These are phyloP conservation scores for Nicotiana paniculata DNA, from an alignment of 257 asterid species.

Conservation along the genomic window DNA sequence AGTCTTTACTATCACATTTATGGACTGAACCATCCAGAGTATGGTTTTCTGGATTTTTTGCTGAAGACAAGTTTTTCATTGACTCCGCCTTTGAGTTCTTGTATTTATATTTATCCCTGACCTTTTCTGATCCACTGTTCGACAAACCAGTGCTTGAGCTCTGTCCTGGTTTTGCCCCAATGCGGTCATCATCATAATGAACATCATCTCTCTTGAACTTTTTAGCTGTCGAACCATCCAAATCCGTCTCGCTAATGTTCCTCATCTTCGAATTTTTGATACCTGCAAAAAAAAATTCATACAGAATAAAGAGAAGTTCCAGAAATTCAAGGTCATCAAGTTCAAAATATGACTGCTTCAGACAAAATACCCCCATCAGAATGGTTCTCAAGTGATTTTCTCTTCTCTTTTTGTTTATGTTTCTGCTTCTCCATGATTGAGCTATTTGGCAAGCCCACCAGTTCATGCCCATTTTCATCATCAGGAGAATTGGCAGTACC, in stretches of 20 bases:
- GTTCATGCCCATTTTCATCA: constrained; percentile 45
- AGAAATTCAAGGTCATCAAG: constrained; percentile 5
- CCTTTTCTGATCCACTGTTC: neutral
- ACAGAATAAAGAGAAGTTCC: constrained; percentile 9
- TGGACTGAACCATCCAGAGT: constrained; percentile 35
- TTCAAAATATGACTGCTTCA: constrained; percentile 13
- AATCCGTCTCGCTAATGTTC: constrained; percentile 50
- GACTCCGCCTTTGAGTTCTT: constrained; percentile 29
- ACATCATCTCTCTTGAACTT: constrained; percentile 53
- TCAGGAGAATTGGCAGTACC: constrained; percentile 35
- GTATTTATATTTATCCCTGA: neutral
- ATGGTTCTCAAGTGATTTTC: constrained; percentile 27
- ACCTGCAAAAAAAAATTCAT: constrained; percentile 32
- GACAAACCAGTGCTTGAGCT: constrained; percentile 40
- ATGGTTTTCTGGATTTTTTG: constrained; percentile 31
- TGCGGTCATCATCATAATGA: constrained; percentile 41
- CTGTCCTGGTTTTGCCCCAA: constrained; percentile 49
- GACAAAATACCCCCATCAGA: constrained; percentile 56
- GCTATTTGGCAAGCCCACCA: constrained; percentile 29
- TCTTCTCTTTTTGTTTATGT: constrained; percentile 42
- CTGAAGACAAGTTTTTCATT: constrained; percentile 29
- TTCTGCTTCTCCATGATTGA: constrained; percentile 31
- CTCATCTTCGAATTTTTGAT: constrained; percentile 34
- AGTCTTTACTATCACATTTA: constrained; percentile 41
- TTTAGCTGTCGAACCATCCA: constrained; percentile 56